Evolutionary conservation across 495 filamentous ascomycete genomes (phyloP), one percentile per base, ranked within the genome.

Genomic region (Hyaloscypha finlandica): DNA sequence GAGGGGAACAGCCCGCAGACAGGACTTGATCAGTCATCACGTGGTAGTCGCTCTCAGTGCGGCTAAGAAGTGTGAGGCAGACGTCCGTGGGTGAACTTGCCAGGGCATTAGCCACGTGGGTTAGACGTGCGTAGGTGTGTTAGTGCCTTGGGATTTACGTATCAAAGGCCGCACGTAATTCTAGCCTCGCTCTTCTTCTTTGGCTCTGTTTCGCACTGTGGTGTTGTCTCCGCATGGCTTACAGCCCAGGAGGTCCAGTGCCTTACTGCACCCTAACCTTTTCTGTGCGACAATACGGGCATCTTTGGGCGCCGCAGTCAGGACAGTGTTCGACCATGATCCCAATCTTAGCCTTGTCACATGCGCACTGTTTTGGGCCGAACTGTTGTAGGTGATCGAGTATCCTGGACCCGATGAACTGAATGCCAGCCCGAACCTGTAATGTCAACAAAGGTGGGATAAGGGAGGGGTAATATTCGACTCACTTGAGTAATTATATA

Each of bases 401-500:
- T 19, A 37, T 56, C 29, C 62, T 55, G 8, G 62, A 64, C 62
- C 62, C 39, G 51, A 64, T 64, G 51, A 64, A 64, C 35, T 30
- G 30, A 56, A 64, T 64, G 12, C 48, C 45, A 64, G 22, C 35
- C 51, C 57, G 35, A 4, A 64, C 48, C 48, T 64, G 62, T 33
- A 30, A 64, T 64, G 30, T 64, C 30, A 55, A 37, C 16, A 64
- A 35, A 55, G 25, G 48, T 2, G 35, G 48, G 53, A 56, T 64
- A 9, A n/a, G 62, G 35, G 30, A 42, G 32, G 53, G n/a, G 20
- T 20, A 31, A n/a, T 62, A 39, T 62, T 31, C 59, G 39, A 57
- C 53, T 45, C 20, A 66, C 55, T 53, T 66, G 55, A 52, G 35
- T 53, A 59, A 59, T 60, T 59, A 66, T 66, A 53, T 51, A 66